These are phyloP conservation scores for Chaetothyriales sp. DNA, from an alignment of 2,329 filamentous ascomycete genomes.

Conservation along the genomic window DNA sequence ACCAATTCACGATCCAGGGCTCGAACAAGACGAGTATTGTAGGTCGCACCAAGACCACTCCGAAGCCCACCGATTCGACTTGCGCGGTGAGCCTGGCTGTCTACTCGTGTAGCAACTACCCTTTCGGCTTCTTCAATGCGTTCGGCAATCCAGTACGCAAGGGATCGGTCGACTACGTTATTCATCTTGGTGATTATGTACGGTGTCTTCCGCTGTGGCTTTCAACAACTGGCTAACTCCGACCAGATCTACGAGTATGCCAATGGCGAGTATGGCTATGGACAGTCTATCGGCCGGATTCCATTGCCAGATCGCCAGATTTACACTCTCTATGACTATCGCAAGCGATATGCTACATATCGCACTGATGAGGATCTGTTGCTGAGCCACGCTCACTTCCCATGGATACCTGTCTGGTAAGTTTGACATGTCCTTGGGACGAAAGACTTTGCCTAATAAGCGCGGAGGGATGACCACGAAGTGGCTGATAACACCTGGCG, in stretches of 20 bases:
- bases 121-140: constrained; percentile 25
- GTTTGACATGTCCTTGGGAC: constrained; percentile 32
- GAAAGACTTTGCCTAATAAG: background rate
- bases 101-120: constrained; percentile 58
- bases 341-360: constrained; percentile 45
- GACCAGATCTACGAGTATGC: constrained; percentile 41
- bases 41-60: constrained; percentile 58
- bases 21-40: constrained; percentile 48
- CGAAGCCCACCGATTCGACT: constrained; percentile 42
- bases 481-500: constrained; percentile 53
- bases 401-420: constrained; percentile 54
- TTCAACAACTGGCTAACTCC: background rate
- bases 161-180: constrained; percentile 46
- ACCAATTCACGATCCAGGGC: constrained; percentile 56
- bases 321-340: constrained; percentile 37
- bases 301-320: constrained; percentile 41
- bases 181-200: constrained; percentile 44
- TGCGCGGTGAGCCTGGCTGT: constrained; percentile 50
- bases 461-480: constrained; percentile 22
- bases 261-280: constrained; percentile 38
- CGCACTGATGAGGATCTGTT: constrained; percentile 49
- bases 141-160: constrained; percentile 41
- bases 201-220: background rate
- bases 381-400: constrained; percentile 41
- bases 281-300: constrained; percentile 38